A percentile compares a stretch with the other conserved stretches of the same genome.
These are phyloP conservation scores for Vanrija sp. DNA, from an alignment of 1,284 basidiomycete genomes.

Conservation along the genomic window DNA sequence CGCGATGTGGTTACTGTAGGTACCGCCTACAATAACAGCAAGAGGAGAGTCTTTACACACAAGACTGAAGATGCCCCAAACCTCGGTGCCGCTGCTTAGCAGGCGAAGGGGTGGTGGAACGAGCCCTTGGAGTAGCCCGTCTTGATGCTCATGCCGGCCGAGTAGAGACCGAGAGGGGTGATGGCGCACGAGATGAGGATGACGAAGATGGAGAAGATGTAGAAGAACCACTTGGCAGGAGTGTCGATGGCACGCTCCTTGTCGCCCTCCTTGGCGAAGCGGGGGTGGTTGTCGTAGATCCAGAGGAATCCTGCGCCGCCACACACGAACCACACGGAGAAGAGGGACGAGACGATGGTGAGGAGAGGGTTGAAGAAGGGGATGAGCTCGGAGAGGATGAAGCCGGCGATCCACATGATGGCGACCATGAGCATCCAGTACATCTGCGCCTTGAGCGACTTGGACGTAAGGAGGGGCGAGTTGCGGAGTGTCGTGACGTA, in stretches of 20 bases:
- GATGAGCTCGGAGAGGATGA: conserved; percentile 39
- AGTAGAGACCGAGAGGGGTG: conserved; percentile 42
- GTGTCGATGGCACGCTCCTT: conserved; percentile 10
- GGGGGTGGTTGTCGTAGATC: conserved; percentile 33
- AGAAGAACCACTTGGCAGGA: conserved; percentile 21
- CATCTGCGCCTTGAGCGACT: conserved; percentile 25
- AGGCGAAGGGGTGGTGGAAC: conserved; percentile 40
- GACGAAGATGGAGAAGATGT: conserved; percentile 12
- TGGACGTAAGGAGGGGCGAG: conserved; percentile 33
- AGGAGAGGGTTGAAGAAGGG: conserved; percentile 46
- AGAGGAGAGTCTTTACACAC: neutral
- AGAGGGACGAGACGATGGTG: conserved; percentile 40
- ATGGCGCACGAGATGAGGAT: conserved; percentile 30
- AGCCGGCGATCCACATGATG: conserved; percentile 38
- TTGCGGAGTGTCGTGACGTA: conserved; percentile 35
- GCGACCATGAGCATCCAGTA: conserved; percentile 37
- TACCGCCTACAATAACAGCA: neutral
- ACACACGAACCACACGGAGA: conserved; percentile 42
- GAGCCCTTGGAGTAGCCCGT: conserved; percentile 32
- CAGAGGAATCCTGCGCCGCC: conserved; percentile 39
- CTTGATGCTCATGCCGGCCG: conserved; percentile 36
- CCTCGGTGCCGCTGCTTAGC: too few species aligned
- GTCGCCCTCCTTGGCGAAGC: conserved; percentile 13
- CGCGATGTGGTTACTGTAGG: too few species aligned
- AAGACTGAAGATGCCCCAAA: neutral